Evolutionary conservation across 768 basidiomycete genomes (phyloP).

Genomic region (Lactarius sp.): DNA sequence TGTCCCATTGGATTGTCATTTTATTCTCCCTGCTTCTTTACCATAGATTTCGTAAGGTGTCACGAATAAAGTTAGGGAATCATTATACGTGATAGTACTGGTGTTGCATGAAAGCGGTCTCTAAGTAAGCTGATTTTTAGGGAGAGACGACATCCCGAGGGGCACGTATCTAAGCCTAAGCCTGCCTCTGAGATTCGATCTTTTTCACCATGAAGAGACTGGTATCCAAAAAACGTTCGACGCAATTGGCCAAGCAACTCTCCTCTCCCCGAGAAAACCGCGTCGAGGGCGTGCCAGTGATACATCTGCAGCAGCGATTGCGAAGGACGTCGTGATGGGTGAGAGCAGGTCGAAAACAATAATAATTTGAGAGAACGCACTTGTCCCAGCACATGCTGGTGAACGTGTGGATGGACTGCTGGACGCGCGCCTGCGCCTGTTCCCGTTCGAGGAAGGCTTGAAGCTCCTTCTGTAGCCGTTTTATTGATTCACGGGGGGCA

Average conservation of each 20-base stretch:
- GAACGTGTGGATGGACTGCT: slow-evolving; percentile 67
- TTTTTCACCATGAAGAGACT: slow-evolving; percentile 76
- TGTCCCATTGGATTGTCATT: not conserved
- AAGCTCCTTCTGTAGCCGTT: slow-evolving; percentile 66
- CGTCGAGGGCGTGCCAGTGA: slow-evolving; percentile 72
- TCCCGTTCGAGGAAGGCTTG: slow-evolving; percentile 72
- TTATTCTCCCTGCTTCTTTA: not conserved
- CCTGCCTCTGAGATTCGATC: slow-evolving; percentile 37
- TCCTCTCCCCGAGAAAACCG: slow-evolving; percentile 77
- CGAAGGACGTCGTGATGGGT: not conserved
- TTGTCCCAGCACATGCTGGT: slow-evolving; percentile 92
- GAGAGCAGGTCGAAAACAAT: not conserved
- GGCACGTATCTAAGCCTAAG: slow-evolving; percentile 24
- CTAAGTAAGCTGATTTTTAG: slow-evolving; percentile 2
- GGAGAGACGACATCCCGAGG: slow-evolving; percentile 7
- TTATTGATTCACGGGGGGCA: not conserved
- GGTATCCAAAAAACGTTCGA: slow-evolving; percentile 87
- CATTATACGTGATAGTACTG: slow-evolving; percentile 5
- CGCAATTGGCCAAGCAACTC: slow-evolving; percentile 82
- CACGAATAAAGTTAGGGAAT: not conserved
- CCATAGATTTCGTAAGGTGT: not conserved
- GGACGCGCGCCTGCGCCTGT: slow-evolving; percentile 70
- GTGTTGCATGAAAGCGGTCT: not conserved
- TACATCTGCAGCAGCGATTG: slow-evolving; percentile 49
- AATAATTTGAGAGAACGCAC: slow-evolving; percentile 41